phyloP scores from a whole-genome alignment of 2,329 filamentous ascomycete genomes.

The Calonectria honghensis region DNA sequence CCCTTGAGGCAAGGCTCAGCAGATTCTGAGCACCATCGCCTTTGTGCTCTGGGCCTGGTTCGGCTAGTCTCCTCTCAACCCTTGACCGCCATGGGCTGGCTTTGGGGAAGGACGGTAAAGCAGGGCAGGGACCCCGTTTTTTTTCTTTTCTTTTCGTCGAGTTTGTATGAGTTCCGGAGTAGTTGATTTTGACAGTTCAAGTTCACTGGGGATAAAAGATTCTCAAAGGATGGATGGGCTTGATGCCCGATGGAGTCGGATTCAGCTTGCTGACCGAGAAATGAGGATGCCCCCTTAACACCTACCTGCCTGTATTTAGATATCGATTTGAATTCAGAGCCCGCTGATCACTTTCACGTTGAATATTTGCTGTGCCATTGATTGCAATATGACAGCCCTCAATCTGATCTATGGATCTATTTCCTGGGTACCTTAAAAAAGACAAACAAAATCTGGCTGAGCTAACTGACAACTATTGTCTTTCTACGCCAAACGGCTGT shows the following conservation, averaged over 20 bases:
- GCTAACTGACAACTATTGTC: background rate
- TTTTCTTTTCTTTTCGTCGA: constrained; percentile 38
- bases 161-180: constrained; percentile 55
- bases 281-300: constrained; percentile 40
- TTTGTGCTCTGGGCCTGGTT: constrained; percentile 27
- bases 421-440: background rate
- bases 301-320: constrained; percentile 52
- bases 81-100: constrained; percentile 1
- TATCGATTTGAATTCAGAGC: constrained; percentile 48
- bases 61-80: constrained; percentile 1
- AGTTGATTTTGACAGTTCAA: constrained; percentile 49
- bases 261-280: constrained; percentile 46
- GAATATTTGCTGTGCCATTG: background rate
- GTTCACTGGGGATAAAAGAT: constrained; percentile 43
- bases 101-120: constrained; percentile 5
- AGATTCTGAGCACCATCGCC: background rate
- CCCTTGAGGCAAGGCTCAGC: constrained; percentile 11
- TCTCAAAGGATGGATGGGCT: constrained; percentile 43
- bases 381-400: background rate
- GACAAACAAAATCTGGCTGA: background rate
- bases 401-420: background rate
- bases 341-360: constrained; percentile 39
- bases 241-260: constrained; percentile 30
- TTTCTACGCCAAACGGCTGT: background rate
- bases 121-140: constrained; percentile 20